Percentiles rank a stretch among this genome's conserved stretches.
These are phyloP conservation scores for Tuber microsphaerosporum DNA, from an alignment of 495 filamentous ascomycete genomes.

Conservation along the genomic window DNA sequence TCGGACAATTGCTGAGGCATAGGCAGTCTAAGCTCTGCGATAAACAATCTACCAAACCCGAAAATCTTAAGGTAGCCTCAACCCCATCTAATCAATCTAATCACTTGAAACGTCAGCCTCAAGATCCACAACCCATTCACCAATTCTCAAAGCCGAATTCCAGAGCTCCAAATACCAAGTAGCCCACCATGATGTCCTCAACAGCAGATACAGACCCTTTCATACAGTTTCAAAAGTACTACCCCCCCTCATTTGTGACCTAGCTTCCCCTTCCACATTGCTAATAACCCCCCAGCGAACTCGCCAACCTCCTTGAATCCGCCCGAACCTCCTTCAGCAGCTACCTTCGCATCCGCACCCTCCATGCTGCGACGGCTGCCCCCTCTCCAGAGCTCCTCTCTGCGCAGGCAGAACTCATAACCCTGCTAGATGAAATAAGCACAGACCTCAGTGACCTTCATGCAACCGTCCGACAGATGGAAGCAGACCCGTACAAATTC, in stretches of 20 bases:
- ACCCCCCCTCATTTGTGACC: slow-evolving; percentile 11
- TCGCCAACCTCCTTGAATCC: slow-evolving; percentile 68
- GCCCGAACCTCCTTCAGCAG: slow-evolving; percentile 83
- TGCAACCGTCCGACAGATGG: slow-evolving; percentile 78
- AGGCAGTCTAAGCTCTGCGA: background rate
- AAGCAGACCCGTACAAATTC: slow-evolving; percentile 81
- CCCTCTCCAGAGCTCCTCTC: slow-evolving; percentile 77
- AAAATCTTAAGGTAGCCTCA: background rate
- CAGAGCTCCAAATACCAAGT: background rate
- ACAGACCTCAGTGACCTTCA: slow-evolving; percentile 84
- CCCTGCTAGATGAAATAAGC: slow-evolving; percentile 64
- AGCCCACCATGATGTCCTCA: slow-evolving; percentile 59
- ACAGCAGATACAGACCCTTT: slow-evolving; percentile 78
- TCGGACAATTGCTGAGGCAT: background rate
- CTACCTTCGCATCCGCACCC: slow-evolving; percentile 89
- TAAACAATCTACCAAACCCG: background rate
- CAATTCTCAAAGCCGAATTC: background rate
- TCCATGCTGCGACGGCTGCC: slow-evolving; percentile 55
- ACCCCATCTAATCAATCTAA: background rate
- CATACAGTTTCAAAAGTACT: slow-evolving; percentile 83
- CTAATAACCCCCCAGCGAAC: slow-evolving; percentile 57
- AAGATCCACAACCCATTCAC: background rate
- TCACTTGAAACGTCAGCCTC: background rate
- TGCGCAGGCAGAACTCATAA: slow-evolving; percentile 73
- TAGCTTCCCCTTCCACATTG: slow-evolving; percentile 10